Conservation (phyloP, 208 protist genomes). For the Leishmania guyanensis region DNA sequence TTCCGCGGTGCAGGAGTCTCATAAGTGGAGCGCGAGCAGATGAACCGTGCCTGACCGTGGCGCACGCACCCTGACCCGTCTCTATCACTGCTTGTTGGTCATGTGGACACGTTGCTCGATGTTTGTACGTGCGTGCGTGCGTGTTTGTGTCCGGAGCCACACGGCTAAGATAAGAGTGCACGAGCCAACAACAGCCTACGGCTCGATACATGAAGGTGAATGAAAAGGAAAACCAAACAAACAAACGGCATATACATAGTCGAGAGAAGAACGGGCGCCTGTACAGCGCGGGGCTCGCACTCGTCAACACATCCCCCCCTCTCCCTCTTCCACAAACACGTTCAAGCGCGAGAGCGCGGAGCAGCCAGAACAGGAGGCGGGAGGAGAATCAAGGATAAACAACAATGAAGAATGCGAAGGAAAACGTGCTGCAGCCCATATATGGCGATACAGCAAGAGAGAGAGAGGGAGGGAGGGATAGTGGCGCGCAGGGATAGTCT, state of each 20-base stretch:
- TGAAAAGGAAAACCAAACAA: no score
- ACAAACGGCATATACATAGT: background rate
- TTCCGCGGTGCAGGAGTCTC: background rate
- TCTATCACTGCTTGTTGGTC: background rate
- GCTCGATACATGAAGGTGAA: constrained; percentile 4
- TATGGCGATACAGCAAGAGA: background rate
- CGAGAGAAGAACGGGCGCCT: background rate
- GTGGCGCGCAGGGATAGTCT: background rate
- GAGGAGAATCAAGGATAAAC: constrained; percentile 20
- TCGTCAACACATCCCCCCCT: background rate
- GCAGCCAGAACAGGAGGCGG: background rate
- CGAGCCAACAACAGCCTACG: background rate
- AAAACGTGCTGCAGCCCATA: background rate
- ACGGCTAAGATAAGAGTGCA: background rate
- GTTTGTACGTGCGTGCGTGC: background rate
- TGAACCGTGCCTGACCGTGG: background rate
- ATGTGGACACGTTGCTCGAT: background rate
- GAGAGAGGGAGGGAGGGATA: constrained; percentile 1
- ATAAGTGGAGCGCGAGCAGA: background rate
- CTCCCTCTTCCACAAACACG: no score
- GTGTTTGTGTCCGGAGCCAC: background rate
- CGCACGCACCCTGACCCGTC: background rate
- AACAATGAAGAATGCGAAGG: constrained; percentile 16
- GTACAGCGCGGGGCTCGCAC: background rate
- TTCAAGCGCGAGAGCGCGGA: no score